Conservation (phyloP, 208 protist species). For the Acanthamoeba culbertsoni region DNA sequence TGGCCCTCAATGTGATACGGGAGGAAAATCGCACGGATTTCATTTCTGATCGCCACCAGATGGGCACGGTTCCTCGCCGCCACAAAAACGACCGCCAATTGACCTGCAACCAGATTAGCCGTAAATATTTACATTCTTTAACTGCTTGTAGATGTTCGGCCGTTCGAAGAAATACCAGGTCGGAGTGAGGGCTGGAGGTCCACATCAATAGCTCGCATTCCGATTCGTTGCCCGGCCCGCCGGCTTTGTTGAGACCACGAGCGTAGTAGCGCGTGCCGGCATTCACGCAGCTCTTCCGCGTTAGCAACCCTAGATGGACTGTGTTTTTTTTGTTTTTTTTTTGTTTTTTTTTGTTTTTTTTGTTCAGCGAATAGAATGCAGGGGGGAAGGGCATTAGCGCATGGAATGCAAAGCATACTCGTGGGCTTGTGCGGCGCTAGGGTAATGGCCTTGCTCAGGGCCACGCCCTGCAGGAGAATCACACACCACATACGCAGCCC, state of each 20-base stretch:
- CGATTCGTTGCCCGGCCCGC: slow-evolving; percentile 75
- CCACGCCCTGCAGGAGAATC: slow-evolving; percentile 78
- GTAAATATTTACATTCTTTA: not conserved
- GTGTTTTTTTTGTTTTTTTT: not conserved
- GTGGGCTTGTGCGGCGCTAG: not conserved
- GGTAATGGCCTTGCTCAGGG: slow-evolving; percentile 45
- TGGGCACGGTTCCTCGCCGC: slow-evolving; percentile 79
- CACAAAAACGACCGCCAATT: slow-evolving; percentile 72
- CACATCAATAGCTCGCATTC: slow-evolving; percentile 76
- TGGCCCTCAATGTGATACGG: not conserved
- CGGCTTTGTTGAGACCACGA: slow-evolving; percentile 77
- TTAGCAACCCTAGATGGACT: not conserved
- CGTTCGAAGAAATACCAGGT: slow-evolving; percentile 49
- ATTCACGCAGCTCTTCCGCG: slow-evolving; percentile 72
- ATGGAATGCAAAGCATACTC: not conserved
- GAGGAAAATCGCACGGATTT: slow-evolving; percentile 55
- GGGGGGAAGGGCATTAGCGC: too few relatives aligned
- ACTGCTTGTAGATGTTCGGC: not conserved
- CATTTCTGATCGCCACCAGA: slow-evolving; percentile 74
- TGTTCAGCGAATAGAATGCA: not conserved
- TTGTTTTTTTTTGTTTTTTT: not conserved
- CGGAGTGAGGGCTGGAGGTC: not conserved
- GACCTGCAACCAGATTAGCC: not conserved
- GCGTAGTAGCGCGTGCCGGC: slow-evolving; percentile 80
- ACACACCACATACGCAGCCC: slow-evolving; percentile 69